These are phyloP conservation scores for Naganishia friedmannii DNA, from an alignment of 768 basidiomycete species.

Conservation along the genomic window DNA sequence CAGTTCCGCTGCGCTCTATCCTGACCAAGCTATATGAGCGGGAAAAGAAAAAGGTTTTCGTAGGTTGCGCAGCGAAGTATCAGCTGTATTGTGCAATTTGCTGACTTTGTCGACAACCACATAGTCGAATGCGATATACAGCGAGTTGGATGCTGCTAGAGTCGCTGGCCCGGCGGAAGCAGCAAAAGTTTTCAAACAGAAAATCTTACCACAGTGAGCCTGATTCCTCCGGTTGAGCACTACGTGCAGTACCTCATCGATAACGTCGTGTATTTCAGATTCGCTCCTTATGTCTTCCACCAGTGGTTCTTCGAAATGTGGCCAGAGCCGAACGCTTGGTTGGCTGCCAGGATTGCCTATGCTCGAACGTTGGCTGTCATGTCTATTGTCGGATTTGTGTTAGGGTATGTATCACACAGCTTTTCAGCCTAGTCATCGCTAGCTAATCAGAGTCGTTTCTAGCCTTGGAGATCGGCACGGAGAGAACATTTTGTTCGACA, in stretches of 20 bases:
- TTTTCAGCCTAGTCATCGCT: not conserved
- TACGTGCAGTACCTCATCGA: not conserved
- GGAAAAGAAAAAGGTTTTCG: slow-evolving; percentile 57
- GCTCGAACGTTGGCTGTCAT: slow-evolving; percentile 90
- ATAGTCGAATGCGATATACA: slow-evolving; percentile 49
- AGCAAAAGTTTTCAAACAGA: slow-evolving; percentile 50
- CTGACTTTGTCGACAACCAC: not conserved
- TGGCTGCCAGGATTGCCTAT: slow-evolving; percentile 80
- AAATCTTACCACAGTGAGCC: slow-evolving; percentile 64
- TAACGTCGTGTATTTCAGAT: slow-evolving; percentile 29
- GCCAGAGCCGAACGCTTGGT: slow-evolving; percentile 93
- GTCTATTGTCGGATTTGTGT: slow-evolving; percentile 96
- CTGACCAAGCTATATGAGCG: slow-evolving; percentile 67
- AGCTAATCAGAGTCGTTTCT: no score
- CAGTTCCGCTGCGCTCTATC: slow-evolving; percentile 73
- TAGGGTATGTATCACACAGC: slow-evolving; percentile 53
- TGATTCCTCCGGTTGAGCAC: not conserved
- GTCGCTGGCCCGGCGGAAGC: slow-evolving; percentile 37
- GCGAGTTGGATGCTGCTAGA: slow-evolving; percentile 41
- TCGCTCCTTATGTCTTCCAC: slow-evolving; percentile 78
- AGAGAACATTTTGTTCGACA: slow-evolving; percentile 93
- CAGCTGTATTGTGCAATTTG: not conserved
- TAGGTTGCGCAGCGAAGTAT: slow-evolving; percentile 45
- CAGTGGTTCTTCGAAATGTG: slow-evolving; percentile 98
- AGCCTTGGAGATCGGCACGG: slow-evolving; percentile 92